A percentile compares a stretch with the other conserved stretches of the same genome.
Conservation (phyloP, 306 rosid species). For the Glycine soja region DNA sequence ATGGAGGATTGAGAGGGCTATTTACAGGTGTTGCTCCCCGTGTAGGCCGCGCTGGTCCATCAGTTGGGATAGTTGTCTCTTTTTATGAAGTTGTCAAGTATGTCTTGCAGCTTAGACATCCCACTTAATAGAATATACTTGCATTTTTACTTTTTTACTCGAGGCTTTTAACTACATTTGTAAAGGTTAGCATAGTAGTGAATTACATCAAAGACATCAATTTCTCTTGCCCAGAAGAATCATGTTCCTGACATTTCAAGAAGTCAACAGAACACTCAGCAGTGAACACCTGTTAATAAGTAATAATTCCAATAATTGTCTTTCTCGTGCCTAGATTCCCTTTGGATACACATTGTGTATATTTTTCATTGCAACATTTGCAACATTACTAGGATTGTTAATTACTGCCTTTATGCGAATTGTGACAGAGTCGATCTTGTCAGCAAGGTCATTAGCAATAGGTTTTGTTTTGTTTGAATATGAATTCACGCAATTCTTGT, state of each 20-base stretch:
- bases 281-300: conserved; percentile 19
- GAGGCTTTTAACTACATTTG: conserved; percentile 25
- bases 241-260: conserved; percentile 44
- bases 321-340: conserved; percentile 8
- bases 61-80: conserved; percentile 93
- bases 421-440: not conserved
- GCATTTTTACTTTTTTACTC: conserved; percentile 8
- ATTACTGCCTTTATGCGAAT: conserved; percentile 11
- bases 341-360: not conserved
- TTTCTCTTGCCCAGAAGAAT: conserved; percentile 7
- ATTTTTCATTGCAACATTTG: conserved; percentile 40
- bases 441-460: conserved; percentile 32
- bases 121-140: conserved; percentile 39
- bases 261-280: conserved; percentile 28
- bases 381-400: not conserved
- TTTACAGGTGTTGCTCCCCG: conserved; percentile 89
- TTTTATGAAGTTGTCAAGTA: conserved; percentile 89
- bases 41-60: conserved; percentile 88
- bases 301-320: not conserved
- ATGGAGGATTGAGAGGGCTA: conserved; percentile 83
- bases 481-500: conserved; percentile 31
- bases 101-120: conserved; percentile 57
- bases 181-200: conserved; percentile 31
- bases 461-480: not conserved
- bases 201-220: conserved; percentile 27